These are phyloP conservation scores for Paramecium biaurelia DNA, from an alignment of 73 alveolate genomes.

Conservation along the genomic window DNA sequence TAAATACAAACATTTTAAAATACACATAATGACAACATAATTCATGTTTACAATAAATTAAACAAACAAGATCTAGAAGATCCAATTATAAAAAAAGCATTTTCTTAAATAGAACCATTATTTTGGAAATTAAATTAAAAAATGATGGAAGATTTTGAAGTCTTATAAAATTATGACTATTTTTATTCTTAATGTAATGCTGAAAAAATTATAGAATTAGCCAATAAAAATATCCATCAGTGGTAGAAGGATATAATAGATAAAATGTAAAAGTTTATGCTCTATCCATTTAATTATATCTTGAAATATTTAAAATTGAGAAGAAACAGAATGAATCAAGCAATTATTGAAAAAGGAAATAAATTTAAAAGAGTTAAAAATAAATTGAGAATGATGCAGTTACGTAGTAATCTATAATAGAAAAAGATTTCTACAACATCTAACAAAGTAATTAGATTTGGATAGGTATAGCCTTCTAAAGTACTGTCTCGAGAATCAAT, in stretches of 20 bases:
- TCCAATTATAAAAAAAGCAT: background rate
- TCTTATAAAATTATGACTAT: background rate
- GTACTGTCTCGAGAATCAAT: background rate
- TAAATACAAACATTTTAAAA: background rate
- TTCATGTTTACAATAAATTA: background rate
- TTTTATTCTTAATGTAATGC: background rate
- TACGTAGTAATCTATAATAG: background rate
- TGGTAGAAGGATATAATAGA: background rate
- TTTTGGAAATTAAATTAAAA: background rate
- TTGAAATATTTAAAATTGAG: background rate
- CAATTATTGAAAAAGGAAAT: background rate
- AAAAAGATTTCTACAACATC: background rate
- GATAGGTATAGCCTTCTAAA: background rate
- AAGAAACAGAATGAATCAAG: conserved; percentile 16
- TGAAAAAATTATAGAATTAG: background rate
- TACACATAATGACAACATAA: background rate
- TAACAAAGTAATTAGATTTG: background rate
- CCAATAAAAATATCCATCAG: background rate
- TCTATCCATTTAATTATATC: background rate
- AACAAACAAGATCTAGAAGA: background rate
- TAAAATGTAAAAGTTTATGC: background rate
- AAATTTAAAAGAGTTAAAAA: conserved; percentile 1
- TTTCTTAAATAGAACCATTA: background rate
- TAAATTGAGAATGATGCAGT: background rate
- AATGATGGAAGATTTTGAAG: background rate